phyloP scores from a whole-genome alignment of 2,329 filamentous ascomycete species.

The Bipolaris zeicola region DNA sequence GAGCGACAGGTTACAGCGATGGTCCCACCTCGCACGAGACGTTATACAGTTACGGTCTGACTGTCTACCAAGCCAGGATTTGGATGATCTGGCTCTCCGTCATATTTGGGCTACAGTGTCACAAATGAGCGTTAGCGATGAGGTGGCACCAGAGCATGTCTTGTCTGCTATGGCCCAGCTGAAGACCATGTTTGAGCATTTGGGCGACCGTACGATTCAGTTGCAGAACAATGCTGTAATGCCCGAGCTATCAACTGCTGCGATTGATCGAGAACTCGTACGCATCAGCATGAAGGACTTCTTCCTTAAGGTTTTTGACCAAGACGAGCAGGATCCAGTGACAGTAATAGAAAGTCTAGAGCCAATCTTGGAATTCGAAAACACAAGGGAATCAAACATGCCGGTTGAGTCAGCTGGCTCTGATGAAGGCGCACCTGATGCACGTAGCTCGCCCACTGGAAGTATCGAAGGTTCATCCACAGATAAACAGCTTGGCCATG shows the following conservation, averaged over 20 bases:
- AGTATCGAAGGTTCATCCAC: conserved; percentile 9
- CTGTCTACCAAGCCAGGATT: conserved; percentile 24
- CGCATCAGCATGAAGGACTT: conserved; percentile 96
- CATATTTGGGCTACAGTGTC: conserved; percentile 71
- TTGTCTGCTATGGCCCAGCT: conserved; percentile 68
- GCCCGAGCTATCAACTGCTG: conserved; percentile 80
- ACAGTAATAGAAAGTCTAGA: conserved; percentile 90
- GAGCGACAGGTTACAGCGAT: conserved; percentile 64
- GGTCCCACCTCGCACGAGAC: conserved; percentile 63
- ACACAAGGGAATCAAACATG: conserved; percentile 3
- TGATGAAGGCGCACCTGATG: conserved; percentile 14
- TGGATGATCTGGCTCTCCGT: conserved; percentile 59
- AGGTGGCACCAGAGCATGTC: conserved; percentile 63
- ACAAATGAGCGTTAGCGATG: conserved; percentile 62
- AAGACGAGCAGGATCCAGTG: conserved; percentile 79
- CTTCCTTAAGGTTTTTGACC: conserved; percentile 86
- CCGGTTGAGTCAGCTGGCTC: conserved; percentile 9
- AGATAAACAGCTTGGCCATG: conserved; percentile 13
- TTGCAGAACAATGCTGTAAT: conserved; percentile 87
- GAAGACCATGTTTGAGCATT: conserved; percentile 57
- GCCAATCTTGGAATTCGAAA: conserved; percentile 77
- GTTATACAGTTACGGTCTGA: conserved; percentile 53
- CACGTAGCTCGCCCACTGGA: conserved; percentile 20
- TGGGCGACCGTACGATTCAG: conserved; percentile 59
- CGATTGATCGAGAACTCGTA: conserved; percentile 87